phyloP scores from a whole-genome alignment of 2,329 filamentous ascomycete species.

The Pseudocercospora pini-densiflorae region DNA sequence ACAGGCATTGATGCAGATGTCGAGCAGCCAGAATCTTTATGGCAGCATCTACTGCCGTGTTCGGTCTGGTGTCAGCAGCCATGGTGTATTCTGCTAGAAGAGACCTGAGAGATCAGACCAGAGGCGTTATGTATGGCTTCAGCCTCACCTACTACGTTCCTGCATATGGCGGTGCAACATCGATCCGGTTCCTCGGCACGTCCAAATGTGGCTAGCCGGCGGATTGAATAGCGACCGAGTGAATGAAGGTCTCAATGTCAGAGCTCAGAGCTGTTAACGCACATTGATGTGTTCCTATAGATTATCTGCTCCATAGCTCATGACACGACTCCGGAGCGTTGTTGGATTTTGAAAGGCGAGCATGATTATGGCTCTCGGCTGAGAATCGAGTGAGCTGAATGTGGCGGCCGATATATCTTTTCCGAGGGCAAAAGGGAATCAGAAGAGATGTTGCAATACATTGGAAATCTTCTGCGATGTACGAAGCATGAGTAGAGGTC shows the following conservation, averaged over 20 bases:
- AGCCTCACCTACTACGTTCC: not conserved
- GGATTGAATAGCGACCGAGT: not conserved
- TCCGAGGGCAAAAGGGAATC: too few relatives aligned
- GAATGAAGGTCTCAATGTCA: not conserved
- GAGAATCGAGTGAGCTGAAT: too few relatives aligned
- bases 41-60: slow-evolving; percentile 8
- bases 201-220: not conserved
- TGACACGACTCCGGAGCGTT: too few relatives aligned
- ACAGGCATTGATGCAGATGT: slow-evolving; percentile 35
- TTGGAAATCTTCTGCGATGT: too few relatives aligned
- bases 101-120: not conserved
- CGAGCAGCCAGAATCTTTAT: slow-evolving; percentile 23
- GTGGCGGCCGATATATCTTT: too few relatives aligned
- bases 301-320: too few relatives aligned
- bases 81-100: not conserved
- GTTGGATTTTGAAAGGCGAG: too few relatives aligned
- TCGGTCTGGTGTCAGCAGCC: not conserved
- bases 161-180: not conserved
- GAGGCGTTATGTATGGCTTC: not conserved
- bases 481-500: too few relatives aligned
- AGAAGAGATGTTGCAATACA: too few relatives aligned
- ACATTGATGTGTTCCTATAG: too few relatives aligned
- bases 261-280: too few relatives aligned
- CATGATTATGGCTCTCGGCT: too few relatives aligned
- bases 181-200: not conserved